Percentiles rank a stretch among this genome's conserved stretches.
Evolutionary conservation across 73 alveolate species (phyloP).

Genomic region (Stentor roeselii): DNA sequence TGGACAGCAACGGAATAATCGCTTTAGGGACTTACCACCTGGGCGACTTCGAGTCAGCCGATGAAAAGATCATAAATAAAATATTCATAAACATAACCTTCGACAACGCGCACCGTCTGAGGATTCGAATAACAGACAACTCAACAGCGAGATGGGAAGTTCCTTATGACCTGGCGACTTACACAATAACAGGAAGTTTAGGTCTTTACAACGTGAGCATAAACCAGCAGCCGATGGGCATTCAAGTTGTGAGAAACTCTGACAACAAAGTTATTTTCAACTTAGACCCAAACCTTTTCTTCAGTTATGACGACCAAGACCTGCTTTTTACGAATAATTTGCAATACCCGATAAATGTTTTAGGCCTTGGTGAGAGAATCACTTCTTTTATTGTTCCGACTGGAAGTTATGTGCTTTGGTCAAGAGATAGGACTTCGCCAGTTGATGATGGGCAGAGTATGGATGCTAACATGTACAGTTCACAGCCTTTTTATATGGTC

Average conservation of each 20-base stretch:
- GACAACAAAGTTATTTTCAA: background rate
- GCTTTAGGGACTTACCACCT: too few relatives aligned
- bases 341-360: background rate
- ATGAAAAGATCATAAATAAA: too few relatives aligned
- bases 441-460: background rate
- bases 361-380: slow-evolving; percentile 13
- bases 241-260: background rate
- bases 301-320: background rate
- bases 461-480: background rate
- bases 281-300: background rate
- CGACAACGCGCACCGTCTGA: too few relatives aligned
- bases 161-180: too few relatives aligned
- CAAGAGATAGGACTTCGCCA: background rate
- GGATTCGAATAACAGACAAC: too few relatives aligned
- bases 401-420: background rate
- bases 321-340: background rate
- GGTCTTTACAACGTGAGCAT: background rate
- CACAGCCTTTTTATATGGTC: slow-evolving; percentile 18
- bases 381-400: background rate
- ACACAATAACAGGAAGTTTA: too few relatives aligned
- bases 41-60: too few relatives aligned
- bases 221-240: background rate
- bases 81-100: too few relatives aligned
- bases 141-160: too few relatives aligned
- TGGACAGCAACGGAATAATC: too few relatives aligned